Base-by-base conservation (phyloP, 768 basidiomycete genomes). In the Cyathus striatus region DNA sequence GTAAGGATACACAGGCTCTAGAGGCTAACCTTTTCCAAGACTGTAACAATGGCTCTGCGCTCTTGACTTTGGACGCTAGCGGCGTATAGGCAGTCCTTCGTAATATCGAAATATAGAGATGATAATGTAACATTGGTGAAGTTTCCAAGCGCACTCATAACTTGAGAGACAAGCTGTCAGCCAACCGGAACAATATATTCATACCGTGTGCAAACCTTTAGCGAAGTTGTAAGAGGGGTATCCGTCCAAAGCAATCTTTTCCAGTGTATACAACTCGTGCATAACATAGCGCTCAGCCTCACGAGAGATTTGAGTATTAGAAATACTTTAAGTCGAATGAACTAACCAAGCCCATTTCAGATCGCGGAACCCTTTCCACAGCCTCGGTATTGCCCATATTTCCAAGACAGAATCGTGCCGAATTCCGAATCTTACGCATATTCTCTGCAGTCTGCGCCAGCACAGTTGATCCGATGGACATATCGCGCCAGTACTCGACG, bases 281-380 rank as follows among this genome's bases (percentile, higher is more conserved):
- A 98, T 83, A 10, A 97, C 72, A 57, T 87, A 94, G 43, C 82
- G 73, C 47, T 97, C 95, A 6, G 79, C 69, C 94, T 96, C n/a
- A n/a, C n/a, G n/a, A n/a, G n/a, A 51, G 24, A 24, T 12, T 17
- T 25, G 5, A 34, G 39, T 23, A 37, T 27, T 20, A 20, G 10
- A 37, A 20, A 20, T 18, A 17, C 27, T 21, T 10, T 7, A 35
- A 16, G 23, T 41, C 21, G 21, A 42, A 23, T 17, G 35, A 14
- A 68, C 82, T 49, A 54, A 89, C 90, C 57, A 92, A 62, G 24
- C 79, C 76, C 58, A 94, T 61, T 16, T 83, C 66, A 9, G 65
- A 63, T 38, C 55, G 65, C 6, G 60, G 51, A 2, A 79, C 69
- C 38, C 64, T 62, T 43, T 69, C 54, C 43, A 70, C 39, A 3